Evolutionary conservation across 805 yeast genomes (phyloP).

Genomic region (Spathaspora boniae): DNA sequence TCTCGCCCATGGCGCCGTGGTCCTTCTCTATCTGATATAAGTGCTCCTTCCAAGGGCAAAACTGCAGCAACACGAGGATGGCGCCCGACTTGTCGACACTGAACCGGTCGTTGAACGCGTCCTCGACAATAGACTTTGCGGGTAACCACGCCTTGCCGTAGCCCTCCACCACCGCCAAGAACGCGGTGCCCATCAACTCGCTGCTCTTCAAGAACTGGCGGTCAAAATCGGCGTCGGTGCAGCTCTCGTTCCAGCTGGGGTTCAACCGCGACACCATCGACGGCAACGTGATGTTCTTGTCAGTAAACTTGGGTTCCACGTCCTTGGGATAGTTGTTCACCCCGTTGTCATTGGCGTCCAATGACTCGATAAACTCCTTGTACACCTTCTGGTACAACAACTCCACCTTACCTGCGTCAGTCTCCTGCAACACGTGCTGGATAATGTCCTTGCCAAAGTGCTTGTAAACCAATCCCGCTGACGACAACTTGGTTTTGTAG

Average conservation of each 20-base stretch:
- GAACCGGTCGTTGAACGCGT: constrained; percentile 62
- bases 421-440: constrained; percentile 38
- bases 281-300: constrained; percentile 72
- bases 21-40: constrained; percentile 68
- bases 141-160: constrained; percentile 90
- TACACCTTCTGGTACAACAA: constrained; percentile 74
- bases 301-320: constrained; percentile 62
- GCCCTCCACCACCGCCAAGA: constrained; percentile 60
- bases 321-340: constrained; percentile 60
- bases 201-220: constrained; percentile 66
- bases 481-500: constrained; percentile 75
- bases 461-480: constrained; percentile 92
- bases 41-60: constrained; percentile 96
- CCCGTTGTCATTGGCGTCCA: constrained; percentile 97
- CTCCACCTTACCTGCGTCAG: constrained; percentile 42
- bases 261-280: constrained; percentile 74
- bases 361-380: constrained; percentile 80
- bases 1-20: constrained; percentile 49
- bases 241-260: constrained; percentile 78
- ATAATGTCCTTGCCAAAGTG: constrained; percentile 76
- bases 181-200: constrained; percentile 78
- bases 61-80: constrained; percentile 67
- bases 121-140: constrained; percentile 71
- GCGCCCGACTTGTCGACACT: constrained; percentile 67
- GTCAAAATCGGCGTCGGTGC: constrained; percentile 65